A percentile compares a stretch with the other conserved stretches of the same genome.
Evolutionary conservation across 108 stramenopile genomes (phyloP).

Genomic region (Epipyxis sp.): DNA sequence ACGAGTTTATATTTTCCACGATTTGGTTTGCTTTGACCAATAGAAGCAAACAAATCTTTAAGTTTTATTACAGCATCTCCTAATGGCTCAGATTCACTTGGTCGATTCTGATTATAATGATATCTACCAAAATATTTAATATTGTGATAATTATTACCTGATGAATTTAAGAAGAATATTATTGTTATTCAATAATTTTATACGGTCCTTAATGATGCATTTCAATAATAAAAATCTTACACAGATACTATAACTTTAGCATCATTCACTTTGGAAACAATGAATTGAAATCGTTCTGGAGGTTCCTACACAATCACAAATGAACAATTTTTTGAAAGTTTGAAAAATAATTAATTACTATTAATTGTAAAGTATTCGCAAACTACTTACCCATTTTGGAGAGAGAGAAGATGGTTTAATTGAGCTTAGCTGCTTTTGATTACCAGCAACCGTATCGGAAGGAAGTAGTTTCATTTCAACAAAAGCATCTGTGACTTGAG

Average conservation of each 20-base stretch:
- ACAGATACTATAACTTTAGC: not conserved
- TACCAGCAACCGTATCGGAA: not conserved
- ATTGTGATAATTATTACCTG: too few species aligned
- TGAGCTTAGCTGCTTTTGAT: not conserved
- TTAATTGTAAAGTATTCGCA: not conserved
- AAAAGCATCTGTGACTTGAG: not conserved
- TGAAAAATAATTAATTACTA: not conserved
- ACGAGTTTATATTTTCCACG: too few species aligned
- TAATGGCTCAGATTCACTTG: not conserved
- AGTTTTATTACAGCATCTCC: too few species aligned
- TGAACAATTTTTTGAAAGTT: not conserved
- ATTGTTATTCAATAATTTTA: too few species aligned
- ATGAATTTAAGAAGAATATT: too few species aligned
- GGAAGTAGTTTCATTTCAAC: not conserved
- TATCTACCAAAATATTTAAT: too few species aligned
- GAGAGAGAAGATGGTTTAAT: not conserved
- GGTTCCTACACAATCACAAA: not conserved
- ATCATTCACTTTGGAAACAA: not conserved
- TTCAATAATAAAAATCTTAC: too few species aligned
- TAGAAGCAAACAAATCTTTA: too few species aligned
- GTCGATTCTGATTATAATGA: not conserved
- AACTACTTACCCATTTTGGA: constrained; percentile 2
- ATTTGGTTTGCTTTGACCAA: too few species aligned
- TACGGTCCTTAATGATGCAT: too few species aligned
- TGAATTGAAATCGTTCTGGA: constrained; percentile 14